Evolutionary conservation across 257 asterid genomes (phyloP).

Genomic region (Voacanga thouarsii): DNA sequence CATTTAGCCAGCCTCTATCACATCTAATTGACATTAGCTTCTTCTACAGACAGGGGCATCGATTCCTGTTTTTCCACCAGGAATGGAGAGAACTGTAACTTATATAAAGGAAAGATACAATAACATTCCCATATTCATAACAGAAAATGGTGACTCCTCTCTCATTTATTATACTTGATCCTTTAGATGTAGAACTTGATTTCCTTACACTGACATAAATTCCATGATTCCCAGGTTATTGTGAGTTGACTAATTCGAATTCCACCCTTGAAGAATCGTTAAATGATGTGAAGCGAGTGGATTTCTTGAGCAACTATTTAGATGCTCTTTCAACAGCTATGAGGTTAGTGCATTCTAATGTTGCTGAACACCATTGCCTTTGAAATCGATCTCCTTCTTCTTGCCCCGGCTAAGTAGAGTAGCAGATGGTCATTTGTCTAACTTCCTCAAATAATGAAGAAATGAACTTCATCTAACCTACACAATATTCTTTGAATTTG

Average conservation of each 20-base stretch:
- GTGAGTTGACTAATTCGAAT: constrained; percentile 12
- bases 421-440: no score
- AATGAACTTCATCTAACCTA: not conserved
- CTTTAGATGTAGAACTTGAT: not conserved
- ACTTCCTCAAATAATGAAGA: no score
- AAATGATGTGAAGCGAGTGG: constrained; percentile 22
- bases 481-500: not conserved
- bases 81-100: constrained; percentile 54
- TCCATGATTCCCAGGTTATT: constrained; percentile 23
- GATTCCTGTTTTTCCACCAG: constrained; percentile 33
- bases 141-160: constrained; percentile 49
- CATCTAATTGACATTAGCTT: constrained; percentile 3
- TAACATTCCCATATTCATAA: constrained; percentile 52
- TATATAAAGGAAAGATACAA: constrained; percentile 53
- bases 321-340: constrained; percentile 21
- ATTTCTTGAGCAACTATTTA: constrained; percentile 24
- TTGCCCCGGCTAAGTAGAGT: no score
- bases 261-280: constrained; percentile 20
- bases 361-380: not conserved
- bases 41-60: constrained; percentile 25
- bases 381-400: not conserved
- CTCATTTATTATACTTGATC: not conserved
- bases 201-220: not conserved
- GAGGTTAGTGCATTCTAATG: constrained; percentile 7
- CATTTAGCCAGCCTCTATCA: no score